Base-by-base conservation (phyloP, 306 rosid genomes). In the Cucumis sativus region DNA sequence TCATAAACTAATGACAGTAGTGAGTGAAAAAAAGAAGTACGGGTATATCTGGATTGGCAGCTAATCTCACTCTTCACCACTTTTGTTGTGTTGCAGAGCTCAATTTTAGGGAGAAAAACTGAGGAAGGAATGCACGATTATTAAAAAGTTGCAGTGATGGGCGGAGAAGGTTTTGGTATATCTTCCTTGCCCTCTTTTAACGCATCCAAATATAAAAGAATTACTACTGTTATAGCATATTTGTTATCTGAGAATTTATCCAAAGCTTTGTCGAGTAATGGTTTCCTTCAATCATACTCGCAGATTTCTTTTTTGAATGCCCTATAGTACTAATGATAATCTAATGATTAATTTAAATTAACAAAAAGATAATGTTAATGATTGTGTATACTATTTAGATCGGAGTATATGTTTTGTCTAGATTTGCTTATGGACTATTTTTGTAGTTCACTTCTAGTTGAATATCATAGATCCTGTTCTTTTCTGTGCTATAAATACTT, bases 91-190 rank as follows among this genome's bases (percentile, higher is more conserved):
- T 30, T 51, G 63, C 62, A 52, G 77, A 73, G 62, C 45, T 52
- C 16, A 30, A 28, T 71, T 45, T 49, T 49, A 71, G 76, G 56
- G 43, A 71, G 23, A 71, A 15, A 52, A 16, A 71, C 58, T 16
- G 76, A 71, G 60, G 60, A 59, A 76, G 69, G 69, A 37, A 75
- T 76, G 57, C 39, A 41, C 30, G 11, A 16, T 40, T 75, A 20
- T 58, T 14, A 57, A 58, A 28, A 63, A 76, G 60, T 41, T 64
- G 60, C 74, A 55, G 66, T 84, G 83, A 86, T 82, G 88, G 87
- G 84, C 82, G 63, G 86, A 83, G 81, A 82, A 89, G 93, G 97
- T 88, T 89, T 95, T 84, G 96, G 98, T 84, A 92, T 94, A 95
- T 95, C 98, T 78, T 65, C 81, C 60, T 77, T 77, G 47, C 73